phyloP scores from a whole-genome alignment of 768 basidiomycete species.

The Amanita rubescens region DNA sequence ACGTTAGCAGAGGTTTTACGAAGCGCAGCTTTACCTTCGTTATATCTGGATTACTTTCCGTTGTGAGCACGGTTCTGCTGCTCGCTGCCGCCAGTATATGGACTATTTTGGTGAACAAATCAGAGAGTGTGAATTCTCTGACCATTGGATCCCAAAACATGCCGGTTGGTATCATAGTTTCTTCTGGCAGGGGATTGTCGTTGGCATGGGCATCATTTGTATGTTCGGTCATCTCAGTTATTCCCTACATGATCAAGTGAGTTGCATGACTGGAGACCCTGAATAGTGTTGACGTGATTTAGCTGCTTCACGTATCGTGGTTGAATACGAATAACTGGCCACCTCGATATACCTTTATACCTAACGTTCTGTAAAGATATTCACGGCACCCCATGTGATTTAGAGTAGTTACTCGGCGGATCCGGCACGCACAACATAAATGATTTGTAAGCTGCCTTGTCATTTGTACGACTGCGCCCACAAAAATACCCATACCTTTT shows the following conservation, averaged over 20 bases:
- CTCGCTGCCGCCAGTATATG: constrained; percentile 69
- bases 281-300: neutral
- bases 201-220: constrained; percentile 73
- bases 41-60: constrained; percentile 54
- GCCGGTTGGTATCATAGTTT: constrained; percentile 55
- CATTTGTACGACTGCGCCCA: no score
- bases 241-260: constrained; percentile 76
- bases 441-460: no score
- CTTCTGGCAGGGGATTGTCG: constrained; percentile 54
- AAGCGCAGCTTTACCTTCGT: constrained; percentile 63
- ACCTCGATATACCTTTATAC: neutral
- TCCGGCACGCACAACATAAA: neutral
- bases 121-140: constrained; percentile 49
- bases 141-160: constrained; percentile 30
- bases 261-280: constrained; percentile 14
- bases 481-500: no score
- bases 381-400: neutral
- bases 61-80: constrained; percentile 52
- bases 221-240: constrained; percentile 51
- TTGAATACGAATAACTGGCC: neutral
- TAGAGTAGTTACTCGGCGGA: no score
- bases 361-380: neutral
- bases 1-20: constrained; percentile 48
- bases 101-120: constrained; percentile 67
- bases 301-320: constrained; percentile 61